Evolutionary conservation across 1,284 basidiomycete species (phyloP).

Genomic region (Phlebopus sp.): DNA sequence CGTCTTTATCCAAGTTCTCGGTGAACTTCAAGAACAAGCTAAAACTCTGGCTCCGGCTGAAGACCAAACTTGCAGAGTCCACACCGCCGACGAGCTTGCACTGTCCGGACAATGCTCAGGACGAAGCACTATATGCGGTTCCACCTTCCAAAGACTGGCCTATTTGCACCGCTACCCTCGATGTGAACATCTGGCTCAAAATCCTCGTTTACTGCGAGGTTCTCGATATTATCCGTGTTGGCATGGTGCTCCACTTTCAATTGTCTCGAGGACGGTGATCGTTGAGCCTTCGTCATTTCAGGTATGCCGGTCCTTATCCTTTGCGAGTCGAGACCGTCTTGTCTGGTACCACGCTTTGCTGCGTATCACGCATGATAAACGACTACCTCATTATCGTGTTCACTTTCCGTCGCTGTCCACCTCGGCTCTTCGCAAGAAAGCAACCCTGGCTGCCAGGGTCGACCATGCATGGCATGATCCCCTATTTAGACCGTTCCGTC

Average conservation of each 20-base stretch:
- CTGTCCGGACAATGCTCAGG: too few relatives aligned
- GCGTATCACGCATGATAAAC: slow-evolving; percentile 6
- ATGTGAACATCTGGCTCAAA: slow-evolving; percentile 10
- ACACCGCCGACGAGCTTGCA: too few relatives aligned
- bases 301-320: slow-evolving; percentile 6
- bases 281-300: not conserved
- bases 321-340: not conserved
- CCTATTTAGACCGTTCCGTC: not conserved
- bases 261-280: not conserved
- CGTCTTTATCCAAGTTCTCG: too few relatives aligned
- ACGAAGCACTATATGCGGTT: too few relatives aligned
- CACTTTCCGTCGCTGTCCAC: slow-evolving; percentile 2
- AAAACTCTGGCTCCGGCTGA: too few relatives aligned
- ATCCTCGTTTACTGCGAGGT: slow-evolving; percentile 16
- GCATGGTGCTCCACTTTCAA: slow-evolving; percentile 11
- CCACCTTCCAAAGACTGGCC: too few relatives aligned
- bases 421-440: slow-evolving; percentile 5
- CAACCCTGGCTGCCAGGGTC: slow-evolving; percentile 6
- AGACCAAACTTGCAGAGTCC: too few relatives aligned
- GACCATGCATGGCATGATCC: slow-evolving; percentile 9
- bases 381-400: slow-evolving; percentile 4
- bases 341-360: slow-evolving; percentile 15
- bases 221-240: slow-evolving; percentile 9
- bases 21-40: too few relatives aligned
- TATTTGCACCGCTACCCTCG: slow-evolving; percentile 2